These are phyloP conservation scores for Orbilia blumenaviensis DNA, from an alignment of 2,329 filamentous ascomycete genomes.

Conservation along the genomic window DNA sequence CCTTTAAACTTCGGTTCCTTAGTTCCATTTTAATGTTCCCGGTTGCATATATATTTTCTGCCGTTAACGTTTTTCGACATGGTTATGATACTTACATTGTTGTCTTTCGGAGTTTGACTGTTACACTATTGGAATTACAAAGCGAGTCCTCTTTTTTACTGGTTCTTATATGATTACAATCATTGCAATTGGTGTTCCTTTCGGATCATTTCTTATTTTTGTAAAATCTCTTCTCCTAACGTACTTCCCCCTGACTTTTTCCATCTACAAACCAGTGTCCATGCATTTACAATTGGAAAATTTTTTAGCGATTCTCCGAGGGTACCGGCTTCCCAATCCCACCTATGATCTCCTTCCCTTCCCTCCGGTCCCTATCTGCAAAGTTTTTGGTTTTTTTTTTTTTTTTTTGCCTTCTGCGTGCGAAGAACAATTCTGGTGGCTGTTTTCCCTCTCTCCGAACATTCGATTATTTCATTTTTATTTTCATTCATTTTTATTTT, in stretches of 20 bases:
- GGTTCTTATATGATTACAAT: slow-evolving; percentile 13
- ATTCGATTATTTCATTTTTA: too few relatives aligned
- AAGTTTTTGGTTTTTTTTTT: slow-evolving; percentile 3
- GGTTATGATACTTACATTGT: slow-evolving; percentile 37
- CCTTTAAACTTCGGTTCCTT: slow-evolving; percentile 39
- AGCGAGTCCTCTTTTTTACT: slow-evolving; percentile 36
- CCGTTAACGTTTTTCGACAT: slow-evolving; percentile 28
- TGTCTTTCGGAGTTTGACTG: slow-evolving; percentile 37
- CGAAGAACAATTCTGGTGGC: slow-evolving; percentile 17
- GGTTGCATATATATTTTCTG: slow-evolving; percentile 40
- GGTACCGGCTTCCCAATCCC: slow-evolving; percentile 1
- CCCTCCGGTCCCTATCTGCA: too few relatives aligned
- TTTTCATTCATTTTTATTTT: too few relatives aligned
- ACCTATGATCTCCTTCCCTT: neutral
- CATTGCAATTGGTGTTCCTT: slow-evolving; percentile 1
- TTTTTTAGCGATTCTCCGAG: neutral
- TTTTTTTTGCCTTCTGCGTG: too few relatives aligned
- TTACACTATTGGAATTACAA: slow-evolving; percentile 27
- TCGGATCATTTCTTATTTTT: slow-evolving; percentile 52
- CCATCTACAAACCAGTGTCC: slow-evolving; percentile 13
- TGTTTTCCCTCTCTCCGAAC: slow-evolving; percentile 9
- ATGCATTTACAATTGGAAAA: slow-evolving; percentile 37
- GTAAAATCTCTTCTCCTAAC: slow-evolving; percentile 46
- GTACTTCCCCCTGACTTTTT: slow-evolving; percentile 5
- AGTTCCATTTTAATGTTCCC: slow-evolving; percentile 40